Evolutionary conservation across 176 grass and related monocot genomes (phyloP), one percentile per base, ranked within the genome.

Genomic region (Hordeum marinum): DNA sequence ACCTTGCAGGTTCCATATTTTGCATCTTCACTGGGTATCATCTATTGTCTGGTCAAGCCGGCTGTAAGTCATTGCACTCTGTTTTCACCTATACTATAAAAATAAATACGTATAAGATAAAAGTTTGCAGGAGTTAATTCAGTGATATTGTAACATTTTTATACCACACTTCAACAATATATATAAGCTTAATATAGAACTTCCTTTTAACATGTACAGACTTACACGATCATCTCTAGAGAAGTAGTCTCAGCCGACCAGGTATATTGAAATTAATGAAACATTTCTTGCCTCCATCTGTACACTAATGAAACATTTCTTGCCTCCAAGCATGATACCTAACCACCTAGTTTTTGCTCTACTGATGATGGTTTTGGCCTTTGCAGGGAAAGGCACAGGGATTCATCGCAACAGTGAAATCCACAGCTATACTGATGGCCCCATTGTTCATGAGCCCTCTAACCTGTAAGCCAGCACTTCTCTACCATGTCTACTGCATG

Each of bases 371-470:
- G 18, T 8, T 71, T 55, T 62, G 46, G n/a, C 34, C 59, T 78
- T 82, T 55, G 45, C 66, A 95, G 95, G 95, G 90, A 48, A 98
- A 95, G 78, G 92, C 89, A 21, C 90, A 98, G 67, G 95, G 90
- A 48, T 88, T 93, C 69, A 88, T 90, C 71, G 80, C 76, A 40
- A 92, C 86, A 23, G 71, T 95, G 62, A 81, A 91, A 29, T 92
- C 90, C 27, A 37, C 87, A 39, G 92, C 90, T 50, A 70, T 86
- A 61, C 78, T 97, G 60, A 65, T 97, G 58, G 91, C 95, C 9
- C 95, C 95, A 82, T 57, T 94, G 72, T 83, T 94, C 29, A 94
- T 97, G 87, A 97, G 82, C 42, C 95, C 95, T 27, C 63, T 94
- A 40, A 94, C 92, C 73, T 94, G 95, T 97, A 91, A 97, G 86